phyloP scores from a whole-genome alignment of 257 asterid genomes.

The Solanum verrucosum region DNA sequence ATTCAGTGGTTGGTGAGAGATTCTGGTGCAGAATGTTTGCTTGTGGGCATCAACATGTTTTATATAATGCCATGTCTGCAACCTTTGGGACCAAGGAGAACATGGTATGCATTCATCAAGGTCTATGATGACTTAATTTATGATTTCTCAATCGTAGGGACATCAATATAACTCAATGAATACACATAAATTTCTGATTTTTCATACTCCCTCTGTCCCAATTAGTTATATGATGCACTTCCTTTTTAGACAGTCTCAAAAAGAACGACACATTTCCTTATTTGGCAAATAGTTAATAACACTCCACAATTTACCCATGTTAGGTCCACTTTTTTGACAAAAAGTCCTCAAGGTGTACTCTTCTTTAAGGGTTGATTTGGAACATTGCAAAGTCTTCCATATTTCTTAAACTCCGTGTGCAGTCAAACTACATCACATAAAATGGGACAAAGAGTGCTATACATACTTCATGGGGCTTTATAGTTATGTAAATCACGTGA shows the following conservation, averaged over 20 bases:
- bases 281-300: not conserved
- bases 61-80: conserved; percentile 3
- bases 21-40: conserved; percentile 12
- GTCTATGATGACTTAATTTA: not conserved
- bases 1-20: conserved; percentile 4
- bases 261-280: not conserved
- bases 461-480: not conserved
- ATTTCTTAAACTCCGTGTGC: not conserved
- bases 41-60: conserved; percentile 14
- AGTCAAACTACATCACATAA: not conserved
- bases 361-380: not conserved
- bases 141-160: conserved; percentile 4
- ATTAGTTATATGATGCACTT: not conserved
- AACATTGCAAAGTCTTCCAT: not conserved
- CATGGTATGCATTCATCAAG: conserved; percentile 17
- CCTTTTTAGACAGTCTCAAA: not conserved
- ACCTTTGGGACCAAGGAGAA: conserved; percentile 10
- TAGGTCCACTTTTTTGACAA: not conserved
- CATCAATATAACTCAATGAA: not conserved
- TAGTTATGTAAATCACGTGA: not conserved
- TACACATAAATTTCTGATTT: not conserved
- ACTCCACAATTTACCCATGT: not conserved
- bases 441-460: not conserved
- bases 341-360: not conserved
- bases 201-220: not conserved